These are phyloP conservation scores for Solanum stenotomum DNA, from an alignment of 257 asterid genomes.

Conservation along the genomic window DNA sequence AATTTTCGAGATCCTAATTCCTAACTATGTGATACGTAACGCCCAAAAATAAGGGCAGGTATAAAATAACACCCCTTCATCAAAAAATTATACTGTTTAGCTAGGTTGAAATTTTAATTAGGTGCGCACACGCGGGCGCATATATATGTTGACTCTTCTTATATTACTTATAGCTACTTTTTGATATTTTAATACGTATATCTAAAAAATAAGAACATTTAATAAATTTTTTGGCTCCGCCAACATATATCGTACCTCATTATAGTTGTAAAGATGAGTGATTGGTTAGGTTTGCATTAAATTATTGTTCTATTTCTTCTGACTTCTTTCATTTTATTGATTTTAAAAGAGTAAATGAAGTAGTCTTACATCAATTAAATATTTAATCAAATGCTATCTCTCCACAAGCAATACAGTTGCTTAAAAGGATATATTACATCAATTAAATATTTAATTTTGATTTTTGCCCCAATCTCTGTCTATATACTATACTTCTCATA, in stretches of 20 bases:
- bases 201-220: accelerated
- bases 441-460: background rate
- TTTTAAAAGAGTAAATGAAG: background rate
- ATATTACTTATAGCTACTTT: too few relatives aligned
- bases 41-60: too few relatives aligned
- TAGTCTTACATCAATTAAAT: background rate
- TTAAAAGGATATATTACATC: background rate
- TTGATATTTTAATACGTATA: too few relatives aligned
- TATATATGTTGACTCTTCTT: background rate
- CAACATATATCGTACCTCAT: background rate
- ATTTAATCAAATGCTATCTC: background rate
- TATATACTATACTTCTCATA: background rate
- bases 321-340: background rate
- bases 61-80: too few relatives aligned
- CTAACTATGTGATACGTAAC: background rate
- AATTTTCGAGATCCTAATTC: background rate
- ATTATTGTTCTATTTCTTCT: background rate
- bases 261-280: background rate
- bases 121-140: too few relatives aligned
- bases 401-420: background rate
- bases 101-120: too few relatives aligned
- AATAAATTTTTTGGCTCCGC: background rate
- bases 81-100: background rate
- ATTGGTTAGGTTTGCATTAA: background rate
- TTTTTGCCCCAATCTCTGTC: background rate